Percentiles rank a stretch among this genome's conserved stretches.
Evolutionary conservation across 1,139 yeast genomes (phyloP).

Genomic region (Magnusiomyces suaveolens): DNA sequence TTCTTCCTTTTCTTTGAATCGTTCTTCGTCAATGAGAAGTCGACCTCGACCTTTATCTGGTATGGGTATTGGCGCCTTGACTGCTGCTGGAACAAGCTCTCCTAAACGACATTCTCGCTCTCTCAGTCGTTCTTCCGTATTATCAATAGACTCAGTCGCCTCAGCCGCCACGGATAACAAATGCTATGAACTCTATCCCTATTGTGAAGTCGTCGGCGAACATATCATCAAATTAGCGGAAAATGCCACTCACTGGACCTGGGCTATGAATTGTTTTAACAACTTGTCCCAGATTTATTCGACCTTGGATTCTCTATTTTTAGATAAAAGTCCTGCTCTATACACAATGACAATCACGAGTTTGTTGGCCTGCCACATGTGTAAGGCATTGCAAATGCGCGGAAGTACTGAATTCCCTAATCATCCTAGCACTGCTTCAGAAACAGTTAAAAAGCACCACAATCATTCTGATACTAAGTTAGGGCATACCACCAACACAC

Average conservation of each 20-base stretch:
- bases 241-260: slow-evolving; percentile 14
- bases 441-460: not conserved
- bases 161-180: not conserved
- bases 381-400: not conserved
- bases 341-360: slow-evolving; percentile 1
- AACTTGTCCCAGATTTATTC: slow-evolving; percentile 8
- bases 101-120: not conserved
- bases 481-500: not conserved
- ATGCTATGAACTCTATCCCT: not conserved
- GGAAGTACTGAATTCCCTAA: not conserved
- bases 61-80: not conserved
- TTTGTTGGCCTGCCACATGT: slow-evolving; percentile 5
- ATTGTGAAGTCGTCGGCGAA: slow-evolving; percentile 11
- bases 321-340: slow-evolving; percentile 1
- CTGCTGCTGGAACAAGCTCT: not conserved
- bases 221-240: slow-evolving; percentile 11
- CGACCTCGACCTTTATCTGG: slow-evolving; percentile 5
- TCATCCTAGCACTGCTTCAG: not conserved
- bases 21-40: not conserved
- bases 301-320: not conserved
- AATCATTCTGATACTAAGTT: not conserved
- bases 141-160: not conserved
- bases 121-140: slow-evolving; percentile 1
- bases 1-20: not conserved
- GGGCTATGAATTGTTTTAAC: slow-evolving; percentile 10